phyloP scores from a whole-genome alignment of 805 yeast genomes.

The Candida suzukii region DNA sequence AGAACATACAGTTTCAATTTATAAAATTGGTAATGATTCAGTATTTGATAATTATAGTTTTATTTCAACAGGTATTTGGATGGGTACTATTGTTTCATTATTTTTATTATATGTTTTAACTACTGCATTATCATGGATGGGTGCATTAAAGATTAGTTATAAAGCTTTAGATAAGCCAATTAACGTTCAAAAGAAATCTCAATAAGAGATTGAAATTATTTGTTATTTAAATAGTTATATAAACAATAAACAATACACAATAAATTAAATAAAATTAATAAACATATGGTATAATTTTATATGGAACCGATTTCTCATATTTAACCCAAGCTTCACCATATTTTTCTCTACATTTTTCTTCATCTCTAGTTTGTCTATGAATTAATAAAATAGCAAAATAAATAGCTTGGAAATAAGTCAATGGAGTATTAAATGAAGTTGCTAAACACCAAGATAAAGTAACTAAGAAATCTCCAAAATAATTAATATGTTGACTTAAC shows the following conservation, averaged over 20 bases:
- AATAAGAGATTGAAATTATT: constrained; percentile 9
- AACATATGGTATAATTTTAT: constrained; percentile 81
- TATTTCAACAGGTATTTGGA: constrained; percentile 77
- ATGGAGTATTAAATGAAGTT: constrained; percentile 72
- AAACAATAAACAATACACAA: neutral
- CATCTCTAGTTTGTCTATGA: constrained; percentile 90
- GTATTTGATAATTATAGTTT: constrained; percentile 61
- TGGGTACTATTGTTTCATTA: constrained; percentile 60
- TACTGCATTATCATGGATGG: constrained; percentile 65
- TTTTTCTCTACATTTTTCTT: constrained; percentile 79
- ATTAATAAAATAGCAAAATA: constrained; percentile 78
- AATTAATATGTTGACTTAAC: constrained; percentile 84
- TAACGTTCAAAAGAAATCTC: constrained; percentile 41
- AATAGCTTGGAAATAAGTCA: constrained; percentile 81
- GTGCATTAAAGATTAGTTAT: constrained; percentile 69
- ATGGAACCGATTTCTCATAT: constrained; percentile 78
- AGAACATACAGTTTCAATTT: neutral
- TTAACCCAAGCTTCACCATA: constrained; percentile 84
- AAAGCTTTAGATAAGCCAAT: constrained; percentile 72
- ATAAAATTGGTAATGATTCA: constrained; percentile 21
- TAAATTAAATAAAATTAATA: constrained; percentile 38
- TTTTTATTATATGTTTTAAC: constrained; percentile 50
- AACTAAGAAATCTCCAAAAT: constrained; percentile 91
- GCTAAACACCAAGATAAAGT: constrained; percentile 91
- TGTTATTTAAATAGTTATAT: neutral